Evolutionary conservation across 208 protist species (phyloP).

Genomic region (Novymonas esmeraldas): DNA sequence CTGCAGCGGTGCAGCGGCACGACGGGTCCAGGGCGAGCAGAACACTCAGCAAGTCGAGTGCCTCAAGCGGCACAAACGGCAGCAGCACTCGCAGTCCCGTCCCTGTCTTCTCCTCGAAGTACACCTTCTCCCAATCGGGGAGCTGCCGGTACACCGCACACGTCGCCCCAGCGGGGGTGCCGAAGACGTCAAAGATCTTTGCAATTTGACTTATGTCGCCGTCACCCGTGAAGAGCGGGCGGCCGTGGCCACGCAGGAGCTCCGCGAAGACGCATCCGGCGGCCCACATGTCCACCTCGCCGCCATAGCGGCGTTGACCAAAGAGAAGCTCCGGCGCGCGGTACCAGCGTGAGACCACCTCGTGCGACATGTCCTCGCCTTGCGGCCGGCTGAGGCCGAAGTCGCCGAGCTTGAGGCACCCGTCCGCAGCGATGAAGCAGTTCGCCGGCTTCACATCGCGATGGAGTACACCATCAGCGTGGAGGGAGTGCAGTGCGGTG

Average conservation of each 20-base stretch:
- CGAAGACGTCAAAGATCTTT: slow-evolving; percentile 96
- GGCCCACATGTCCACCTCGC: slow-evolving; percentile 95
- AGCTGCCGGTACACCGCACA: slow-evolving; percentile 91
- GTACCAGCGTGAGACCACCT: slow-evolving; percentile 98
- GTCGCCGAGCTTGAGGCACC: slow-evolving; percentile 94
- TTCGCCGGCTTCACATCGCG: slow-evolving; percentile 91
- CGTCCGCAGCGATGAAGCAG: slow-evolving; percentile 67
- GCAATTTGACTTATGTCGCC: slow-evolving; percentile 86
- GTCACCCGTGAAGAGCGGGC: slow-evolving; percentile 94
- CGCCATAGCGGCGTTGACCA: slow-evolving; percentile 93
- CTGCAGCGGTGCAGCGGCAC: slow-evolving; percentile 44
- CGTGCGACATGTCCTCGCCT: slow-evolving; percentile 94
- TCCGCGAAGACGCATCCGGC: slow-evolving; percentile 98
- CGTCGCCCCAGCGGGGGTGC: slow-evolving; percentile 90
- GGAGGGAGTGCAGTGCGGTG: slow-evolving; percentile 62
- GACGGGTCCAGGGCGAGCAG: slow-evolving; percentile 66
- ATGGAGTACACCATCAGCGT: slow-evolving; percentile 71
- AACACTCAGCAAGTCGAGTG: slow-evolving; percentile 51
- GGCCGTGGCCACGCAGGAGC: slow-evolving; percentile 83
- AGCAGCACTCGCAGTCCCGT: slow-evolving; percentile 52
- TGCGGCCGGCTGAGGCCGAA: slow-evolving; percentile 83
- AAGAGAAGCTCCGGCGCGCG: slow-evolving; percentile 98
- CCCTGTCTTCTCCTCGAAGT: slow-evolving; percentile 63
- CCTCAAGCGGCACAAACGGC: slow-evolving; percentile 55
- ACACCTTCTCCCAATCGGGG: slow-evolving; percentile 94